Evolutionary conservation across 805 yeast species (phyloP), one percentile per base, ranked within the genome.

Genomic region (Candida namnaoensis): DNA sequence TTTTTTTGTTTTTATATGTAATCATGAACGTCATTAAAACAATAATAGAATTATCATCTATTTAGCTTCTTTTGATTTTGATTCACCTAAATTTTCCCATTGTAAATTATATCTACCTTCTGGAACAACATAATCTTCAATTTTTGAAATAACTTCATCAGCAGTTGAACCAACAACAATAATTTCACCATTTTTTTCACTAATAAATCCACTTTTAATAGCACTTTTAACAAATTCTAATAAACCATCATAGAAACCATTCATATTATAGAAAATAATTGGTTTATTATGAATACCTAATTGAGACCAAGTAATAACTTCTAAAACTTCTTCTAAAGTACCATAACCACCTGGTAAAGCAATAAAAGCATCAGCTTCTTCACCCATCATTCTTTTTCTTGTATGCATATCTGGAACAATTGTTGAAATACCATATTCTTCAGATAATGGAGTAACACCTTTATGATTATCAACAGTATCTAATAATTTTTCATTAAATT

Each of bases 271-370:
- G 35, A 88, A 56, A 13, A 88, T 80, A 52, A 88, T 78, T 27
- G 96, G 95, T 60, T 82, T 82, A 47, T 70, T 65, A 61, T 88
- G 96, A 49, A 88, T 87, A 32, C 90, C 93, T 52, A 88, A 70
- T 67, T 88, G 96, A 39, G 80, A 78, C 96, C 96, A 88, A 5
- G 96, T 88, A 44, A 83, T 82, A 42, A 86, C 82, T 66, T 88
- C 96, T 81, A 87, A 80, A 47, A 88, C 69, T 64, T 88, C 96
- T 62, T 88, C 96, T 56, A 86, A 64, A 7, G 95, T 87, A 39
- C 96, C 96, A 58, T 79, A 87, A 3, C 96, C 96, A 47, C 96
- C 96, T 12, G 96, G 95, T 65, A 88, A 71, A 0, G 95, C 95
- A 37, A 88, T 76, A 61, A 88, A 88, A 0, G 91, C 95, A 50